A percentile compares a stretch with the other conserved stretches of the same genome.
phyloP scores from a whole-genome alignment of 202 grass and related monocot species.

The Thinopyrum obtusiflorum region DNA sequence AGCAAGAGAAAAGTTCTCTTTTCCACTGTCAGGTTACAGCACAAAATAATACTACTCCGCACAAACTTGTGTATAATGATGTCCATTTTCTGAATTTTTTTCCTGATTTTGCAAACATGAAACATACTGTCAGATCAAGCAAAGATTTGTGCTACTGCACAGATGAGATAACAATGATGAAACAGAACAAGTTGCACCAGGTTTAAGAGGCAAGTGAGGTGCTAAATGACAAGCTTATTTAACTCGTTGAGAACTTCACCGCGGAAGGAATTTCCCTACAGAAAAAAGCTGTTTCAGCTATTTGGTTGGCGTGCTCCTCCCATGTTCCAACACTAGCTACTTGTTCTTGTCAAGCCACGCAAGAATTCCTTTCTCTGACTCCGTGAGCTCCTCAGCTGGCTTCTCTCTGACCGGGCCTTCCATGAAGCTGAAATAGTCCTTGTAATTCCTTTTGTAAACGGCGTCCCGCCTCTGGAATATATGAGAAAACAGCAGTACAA shows the following conservation, averaged over 20 bases:
- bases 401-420: constrained; percentile 64
- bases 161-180: background rate
- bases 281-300: background rate
- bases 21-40: constrained; percentile 19
- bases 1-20: constrained; percentile 10
- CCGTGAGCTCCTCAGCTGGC: constrained; percentile 52
- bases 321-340: background rate
- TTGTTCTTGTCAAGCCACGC: constrained; percentile 90
- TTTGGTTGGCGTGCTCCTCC: background rate
- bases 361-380: constrained; percentile 79
- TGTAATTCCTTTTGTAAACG: constrained; percentile 84
- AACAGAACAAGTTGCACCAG: background rate
- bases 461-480: constrained; percentile 68
- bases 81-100: background rate
- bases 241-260: background rate
- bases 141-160: background rate
- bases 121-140: background rate
- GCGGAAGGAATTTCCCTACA: background rate
- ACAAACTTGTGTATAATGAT: constrained; percentile 26
- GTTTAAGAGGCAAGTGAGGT: background rate
- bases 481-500: background rate
- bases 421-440: constrained; percentile 79
- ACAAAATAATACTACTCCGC: constrained; percentile 23
- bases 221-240: background rate
- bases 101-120: background rate